Evolutionary conservation across 441 rosid species (phyloP).

Genomic region (Euphorbia schlechtendalii): DNA sequence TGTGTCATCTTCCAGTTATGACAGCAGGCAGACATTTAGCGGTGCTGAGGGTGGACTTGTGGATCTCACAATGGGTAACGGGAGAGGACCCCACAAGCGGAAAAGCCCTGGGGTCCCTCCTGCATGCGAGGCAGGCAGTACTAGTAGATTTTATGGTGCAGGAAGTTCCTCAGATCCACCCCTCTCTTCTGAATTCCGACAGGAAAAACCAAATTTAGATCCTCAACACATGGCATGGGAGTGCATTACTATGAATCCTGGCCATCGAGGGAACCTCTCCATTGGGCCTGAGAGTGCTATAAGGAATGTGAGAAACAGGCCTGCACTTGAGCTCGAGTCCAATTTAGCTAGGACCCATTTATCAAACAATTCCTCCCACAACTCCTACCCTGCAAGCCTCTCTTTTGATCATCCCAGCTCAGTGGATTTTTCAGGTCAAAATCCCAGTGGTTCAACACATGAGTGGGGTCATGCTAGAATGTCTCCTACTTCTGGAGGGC

Average conservation of each 20-base stretch:
- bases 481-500: conserved; percentile 51
- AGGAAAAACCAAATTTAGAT: conserved; percentile 48
- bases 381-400: conserved; percentile 39
- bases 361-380: too few relatives aligned
- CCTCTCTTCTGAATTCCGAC: conserved; percentile 42
- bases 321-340: conserved; percentile 55
- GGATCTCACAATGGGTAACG: conserved; percentile 45
- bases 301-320: conserved; percentile 80
- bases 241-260: conserved; percentile 30
- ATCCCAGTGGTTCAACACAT: conserved; percentile 34
- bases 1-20: conserved; percentile 57
- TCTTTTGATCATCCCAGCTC: conserved; percentile 40
- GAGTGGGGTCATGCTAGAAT: conserved; percentile 52
- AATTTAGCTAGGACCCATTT: conserved; percentile 40
- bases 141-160: conserved; percentile 53
- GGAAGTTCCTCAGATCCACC: conserved; percentile 64
- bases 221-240: conserved; percentile 51
- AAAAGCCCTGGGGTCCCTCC: conserved; percentile 63
- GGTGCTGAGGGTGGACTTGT: conserved; percentile 47
- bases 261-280: conserved; percentile 43
- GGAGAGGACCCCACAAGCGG: conserved; percentile 64
- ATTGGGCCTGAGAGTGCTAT: conserved; percentile 57
- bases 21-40: conserved; percentile 38
- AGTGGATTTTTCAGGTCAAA: conserved; percentile 41
- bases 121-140: conserved; percentile 62